Evolutionary conservation across 2,329 filamentous ascomycete genomes (phyloP), one percentile per base, ranked within the genome.

Genomic region (Stagonosporopsis rhizophila): DNA sequence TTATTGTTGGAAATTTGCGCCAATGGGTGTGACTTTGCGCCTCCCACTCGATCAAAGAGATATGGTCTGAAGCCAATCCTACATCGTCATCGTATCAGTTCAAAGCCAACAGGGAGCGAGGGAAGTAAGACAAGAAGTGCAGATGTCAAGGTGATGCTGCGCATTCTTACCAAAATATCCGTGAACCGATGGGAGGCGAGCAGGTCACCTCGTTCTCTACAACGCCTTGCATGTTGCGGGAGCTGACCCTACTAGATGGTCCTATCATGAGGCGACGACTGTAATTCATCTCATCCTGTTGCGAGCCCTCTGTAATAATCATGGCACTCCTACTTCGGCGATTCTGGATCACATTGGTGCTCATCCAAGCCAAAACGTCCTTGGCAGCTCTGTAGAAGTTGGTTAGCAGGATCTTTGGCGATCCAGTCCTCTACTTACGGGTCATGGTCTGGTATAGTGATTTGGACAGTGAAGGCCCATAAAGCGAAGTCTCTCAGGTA

Each of bases 1-100:
- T 55, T 59, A 20, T 46, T 45, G 9, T 32, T 4, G n/a, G 17
- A 4, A 3, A 6, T 17, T 7, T 32, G 3, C 6, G 54, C 39
- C 1, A 48, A 22, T 9, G 45, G 45, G 12, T 30, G 37, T 32
- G 3, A 37, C 46, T 39, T 50, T 11, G 14, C 28, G 2, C 48
- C 53, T 19, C 63, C 64, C 8, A 58, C 40, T 7, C 69, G 62
- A 14, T 64, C 59, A 37, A 73, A 68, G 2, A 71, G 38, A 25
- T 68, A 73, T 3, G 69, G 69, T 6, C 70, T 68, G 22, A 64
- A 65, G 7, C 70, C 70, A 20, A 72, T 35, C 69, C 64, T 66
- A 23, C 2, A 14, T 12, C 5, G 20, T 58, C 38, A 54, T 46
- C 30, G 17, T 6, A n/a, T 14, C 12, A 25, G 6, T 17, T 28